Evolutionary conservation across 1,284 basidiomycete species (phyloP).

Genomic region (Hypsizygus ulmarius): DNA sequence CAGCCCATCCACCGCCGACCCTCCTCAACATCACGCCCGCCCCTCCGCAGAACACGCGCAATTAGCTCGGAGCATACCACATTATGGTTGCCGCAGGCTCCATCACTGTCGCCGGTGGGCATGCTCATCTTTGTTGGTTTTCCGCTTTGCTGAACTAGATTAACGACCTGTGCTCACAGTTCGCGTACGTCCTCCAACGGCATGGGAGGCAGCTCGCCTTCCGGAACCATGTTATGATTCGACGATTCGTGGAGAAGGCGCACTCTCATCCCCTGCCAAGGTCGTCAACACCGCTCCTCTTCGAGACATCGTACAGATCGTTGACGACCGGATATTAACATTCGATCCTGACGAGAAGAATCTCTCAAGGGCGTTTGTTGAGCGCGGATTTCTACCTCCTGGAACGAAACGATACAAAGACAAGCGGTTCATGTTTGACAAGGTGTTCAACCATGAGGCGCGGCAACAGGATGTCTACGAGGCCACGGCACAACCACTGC

Average conservation of each 20-base stretch:
- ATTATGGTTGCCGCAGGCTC: slow-evolving; percentile 80
- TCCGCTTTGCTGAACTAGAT: slow-evolving; percentile 16
- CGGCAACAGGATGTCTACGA: slow-evolving; percentile 85
- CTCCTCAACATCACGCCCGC: slow-evolving; percentile 4
- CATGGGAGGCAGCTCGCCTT: slow-evolving; percentile 80
- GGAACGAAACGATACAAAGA: slow-evolving; percentile 91
- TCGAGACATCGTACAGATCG: slow-evolving; percentile 73
- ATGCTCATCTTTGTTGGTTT: slow-evolving; percentile 17
- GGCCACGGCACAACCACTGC: slow-evolving; percentile 78
- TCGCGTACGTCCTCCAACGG: slow-evolving; percentile 84
- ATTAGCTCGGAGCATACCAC: slow-evolving; percentile 2
- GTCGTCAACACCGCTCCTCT: slow-evolving; percentile 53
- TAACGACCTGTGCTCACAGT: slow-evolving; percentile 46
- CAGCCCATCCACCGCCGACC: slow-evolving; percentile 15
- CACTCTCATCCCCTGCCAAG: slow-evolving; percentile 67
- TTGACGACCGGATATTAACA: slow-evolving; percentile 87
- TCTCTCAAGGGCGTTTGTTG: slow-evolving; percentile 68
- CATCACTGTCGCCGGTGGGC: slow-evolving; percentile 80
- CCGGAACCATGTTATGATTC: slow-evolving; percentile 68
- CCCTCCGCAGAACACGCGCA: background rate
- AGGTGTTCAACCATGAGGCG: slow-evolving; percentile 79
- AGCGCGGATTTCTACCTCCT: slow-evolving; percentile 77
- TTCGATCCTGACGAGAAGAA: slow-evolving; percentile 93
- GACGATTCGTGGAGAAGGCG: slow-evolving; percentile 77
- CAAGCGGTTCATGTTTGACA: slow-evolving; percentile 93